These are phyloP conservation scores for Ilyonectria sp. DNA, from an alignment of 2,329 filamentous ascomycete genomes.

Conservation along the genomic window DNA sequence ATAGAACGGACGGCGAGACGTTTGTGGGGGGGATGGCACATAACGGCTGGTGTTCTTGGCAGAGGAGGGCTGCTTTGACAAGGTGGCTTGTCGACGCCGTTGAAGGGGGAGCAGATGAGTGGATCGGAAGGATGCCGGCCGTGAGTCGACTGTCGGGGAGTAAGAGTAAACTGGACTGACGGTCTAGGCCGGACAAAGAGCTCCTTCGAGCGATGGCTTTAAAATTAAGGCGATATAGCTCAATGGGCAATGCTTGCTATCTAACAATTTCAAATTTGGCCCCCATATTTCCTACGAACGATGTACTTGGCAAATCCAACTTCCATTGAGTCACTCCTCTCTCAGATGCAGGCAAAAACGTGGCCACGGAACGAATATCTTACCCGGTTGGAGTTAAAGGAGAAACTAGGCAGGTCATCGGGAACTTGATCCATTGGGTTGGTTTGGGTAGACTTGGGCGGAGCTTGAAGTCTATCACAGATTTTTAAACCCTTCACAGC, in stretches of 20 bases:
- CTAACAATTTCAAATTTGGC: neutral
- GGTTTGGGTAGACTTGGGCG: neutral
- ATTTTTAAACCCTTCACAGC: neutral
- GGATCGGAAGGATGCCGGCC: conserved; percentile 18
- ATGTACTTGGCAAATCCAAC: neutral
- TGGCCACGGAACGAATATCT: neutral
- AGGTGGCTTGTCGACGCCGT: conserved; percentile 23
- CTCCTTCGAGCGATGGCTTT: neutral
- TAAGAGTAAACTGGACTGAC: conserved; percentile 4
- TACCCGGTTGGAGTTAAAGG: neutral
- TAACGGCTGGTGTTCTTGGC: conserved; percentile 9
- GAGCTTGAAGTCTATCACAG: neutral
- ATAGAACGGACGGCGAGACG: conserved; percentile 3
- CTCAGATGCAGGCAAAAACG: neutral
- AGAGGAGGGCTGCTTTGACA: conserved; percentile 15
- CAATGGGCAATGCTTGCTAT: neutral
- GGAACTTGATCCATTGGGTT: no score
- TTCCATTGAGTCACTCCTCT: neutral
- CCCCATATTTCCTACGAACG: neutral
- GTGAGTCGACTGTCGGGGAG: conserved; percentile 9
- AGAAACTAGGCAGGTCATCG: neutral
- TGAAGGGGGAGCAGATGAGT: conserved; percentile 11
- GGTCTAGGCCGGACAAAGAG: no score
- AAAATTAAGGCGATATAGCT: neutral
- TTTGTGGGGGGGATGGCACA: conserved; percentile 15